Evolutionary conservation across 2,329 filamentous ascomycete genomes (phyloP), one percentile per base, ranked within the genome.

Genomic region (Ceratocystis cubensis): DNA sequence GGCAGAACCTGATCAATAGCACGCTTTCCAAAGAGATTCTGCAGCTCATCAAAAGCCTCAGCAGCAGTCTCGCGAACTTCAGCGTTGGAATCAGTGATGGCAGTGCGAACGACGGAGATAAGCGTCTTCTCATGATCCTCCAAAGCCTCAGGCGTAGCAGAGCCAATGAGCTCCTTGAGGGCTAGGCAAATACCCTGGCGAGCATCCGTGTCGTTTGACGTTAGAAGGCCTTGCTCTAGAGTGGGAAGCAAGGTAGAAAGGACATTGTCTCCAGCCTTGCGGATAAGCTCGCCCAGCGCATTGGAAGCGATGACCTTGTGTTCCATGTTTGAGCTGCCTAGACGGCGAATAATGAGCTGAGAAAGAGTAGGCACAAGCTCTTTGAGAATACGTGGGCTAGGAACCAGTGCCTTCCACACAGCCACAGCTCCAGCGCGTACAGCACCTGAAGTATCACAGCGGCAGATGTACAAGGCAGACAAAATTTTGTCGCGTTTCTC

Each of bases 281-380:
- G 88, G 73, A 99, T 97, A 70, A 99, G 85, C 75, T 99, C 94
- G 73, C 94, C 94, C 66, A 99, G 82, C 62, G 94, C 91, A 75
- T 97, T 97, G 75, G 93, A 93, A 70, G 95, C 94, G 80, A 99
- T 99, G 71, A 96, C 88, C 80, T 96, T 97, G 76, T 99, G 94
- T 75, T 99, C 94, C 87, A 96, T 92, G 73, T 96, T 97, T 59
- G 92, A 88, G 75, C 92, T 97, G 69, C 91, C 94, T 71, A 99
- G 83, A 62, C 94, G 89, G 68, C 90, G 86, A 74, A 99, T 97
- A 71, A 99, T 88, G 70, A 99, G 85, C 75, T 96, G 92, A 5
- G 91, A 96, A 69, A 99, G 86, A 1, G 91, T 96, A 57, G 94
- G 93, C 61, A 96, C 88, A 72, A 99, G 84, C 74, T 99, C 94